phyloP scores from a whole-genome alignment of 768 basidiomycete species.

The Kwoniella sp. region DNA sequence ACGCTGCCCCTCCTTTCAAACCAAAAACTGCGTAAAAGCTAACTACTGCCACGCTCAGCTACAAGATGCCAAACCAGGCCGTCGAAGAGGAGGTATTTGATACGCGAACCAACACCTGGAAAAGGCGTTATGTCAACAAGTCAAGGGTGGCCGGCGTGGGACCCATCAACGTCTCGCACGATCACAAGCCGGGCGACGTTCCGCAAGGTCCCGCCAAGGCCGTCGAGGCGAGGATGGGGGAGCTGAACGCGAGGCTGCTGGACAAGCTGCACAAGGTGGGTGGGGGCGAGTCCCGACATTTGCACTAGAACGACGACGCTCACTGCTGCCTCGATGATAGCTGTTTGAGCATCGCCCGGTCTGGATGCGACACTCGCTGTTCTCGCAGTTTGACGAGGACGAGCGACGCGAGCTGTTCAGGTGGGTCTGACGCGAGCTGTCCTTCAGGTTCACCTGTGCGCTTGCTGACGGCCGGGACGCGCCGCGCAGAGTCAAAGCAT shows the following conservation, averaged over 20 bases:
- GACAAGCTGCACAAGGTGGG: constrained; percentile 31
- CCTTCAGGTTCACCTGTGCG: neutral
- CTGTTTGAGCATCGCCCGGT: constrained; percentile 70
- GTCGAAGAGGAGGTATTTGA: constrained; percentile 27
- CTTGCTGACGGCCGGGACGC: too few species aligned
- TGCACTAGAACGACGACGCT: too few species aligned
- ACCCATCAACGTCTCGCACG: constrained; percentile 19
- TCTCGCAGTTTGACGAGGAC: constrained; percentile 68
- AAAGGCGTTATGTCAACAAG: constrained; percentile 29
- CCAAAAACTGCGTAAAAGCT: too few species aligned
- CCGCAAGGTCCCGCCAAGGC: constrained; percentile 53
- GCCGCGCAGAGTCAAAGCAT: constrained; percentile 68
- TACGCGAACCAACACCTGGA: constrained; percentile 20
- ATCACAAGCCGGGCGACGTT: constrained; percentile 16
- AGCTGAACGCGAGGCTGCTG: constrained; percentile 57
- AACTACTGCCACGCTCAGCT: constrained; percentile 23
- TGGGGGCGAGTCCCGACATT: too few species aligned
- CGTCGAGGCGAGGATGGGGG: constrained; percentile 61
- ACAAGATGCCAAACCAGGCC: constrained; percentile 18
- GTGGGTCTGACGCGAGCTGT: constrained; percentile 53
- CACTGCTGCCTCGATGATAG: constrained; percentile 50
- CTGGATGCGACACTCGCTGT: constrained; percentile 81
- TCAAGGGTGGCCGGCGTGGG: constrained; percentile 13
- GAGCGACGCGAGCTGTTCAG: constrained; percentile 71
- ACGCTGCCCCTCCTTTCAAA: too few species aligned